These are phyloP conservation scores for Maudiozyma bulderi DNA, from an alignment of 805 yeast genomes.

Conservation along the genomic window DNA sequence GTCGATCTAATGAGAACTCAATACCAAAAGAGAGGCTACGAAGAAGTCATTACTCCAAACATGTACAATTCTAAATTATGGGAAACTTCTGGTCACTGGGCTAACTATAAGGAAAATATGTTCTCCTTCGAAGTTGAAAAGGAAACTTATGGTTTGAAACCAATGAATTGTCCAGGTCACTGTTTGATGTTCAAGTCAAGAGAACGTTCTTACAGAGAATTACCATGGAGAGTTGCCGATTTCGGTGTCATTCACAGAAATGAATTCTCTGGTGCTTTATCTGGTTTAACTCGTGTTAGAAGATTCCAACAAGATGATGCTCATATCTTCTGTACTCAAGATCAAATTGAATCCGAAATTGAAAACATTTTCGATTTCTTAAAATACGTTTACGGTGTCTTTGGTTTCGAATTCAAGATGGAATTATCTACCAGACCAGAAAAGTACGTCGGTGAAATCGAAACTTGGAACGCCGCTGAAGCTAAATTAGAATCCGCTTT, in stretches of 20 bases:
- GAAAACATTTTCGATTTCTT: conserved; percentile 78
- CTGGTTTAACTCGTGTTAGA: conserved; percentile 94
- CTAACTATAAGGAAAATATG: conserved; percentile 94
- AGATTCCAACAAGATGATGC: conserved; percentile 99
- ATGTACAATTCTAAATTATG: conserved; percentile 96
- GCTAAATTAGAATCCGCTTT: conserved; percentile 71
- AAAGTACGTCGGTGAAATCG: conserved; percentile 86
- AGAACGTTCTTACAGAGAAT: conserved; percentile 91
- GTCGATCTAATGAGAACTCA: conserved; percentile 71
- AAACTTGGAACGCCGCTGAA: conserved; percentile 92
- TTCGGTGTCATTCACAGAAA: conserved; percentile 96
- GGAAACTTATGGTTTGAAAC: conserved; percentile 89
- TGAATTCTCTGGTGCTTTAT: conserved; percentile 89
- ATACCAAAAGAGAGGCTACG: conserved; percentile 89
- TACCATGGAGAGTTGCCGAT: conserved; percentile 98
- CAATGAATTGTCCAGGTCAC: conserved; percentile 90
- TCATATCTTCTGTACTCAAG: conserved; percentile 90
- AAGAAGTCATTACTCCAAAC: conserved; percentile 97
- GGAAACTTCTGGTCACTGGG: conserved; percentile 99
- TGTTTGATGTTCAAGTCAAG: conserved; percentile 85
- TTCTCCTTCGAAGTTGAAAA: conserved; percentile 94
- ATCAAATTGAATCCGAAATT: conserved; percentile 83
- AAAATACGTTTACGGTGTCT: conserved; percentile 75
- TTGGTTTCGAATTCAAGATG: conserved; percentile 94
- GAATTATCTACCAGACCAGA: conserved; percentile 96